Base-by-base conservation (phyloP, 2,329 filamentous ascomycete species). In the Cordyceps cateniannulata region DNA sequence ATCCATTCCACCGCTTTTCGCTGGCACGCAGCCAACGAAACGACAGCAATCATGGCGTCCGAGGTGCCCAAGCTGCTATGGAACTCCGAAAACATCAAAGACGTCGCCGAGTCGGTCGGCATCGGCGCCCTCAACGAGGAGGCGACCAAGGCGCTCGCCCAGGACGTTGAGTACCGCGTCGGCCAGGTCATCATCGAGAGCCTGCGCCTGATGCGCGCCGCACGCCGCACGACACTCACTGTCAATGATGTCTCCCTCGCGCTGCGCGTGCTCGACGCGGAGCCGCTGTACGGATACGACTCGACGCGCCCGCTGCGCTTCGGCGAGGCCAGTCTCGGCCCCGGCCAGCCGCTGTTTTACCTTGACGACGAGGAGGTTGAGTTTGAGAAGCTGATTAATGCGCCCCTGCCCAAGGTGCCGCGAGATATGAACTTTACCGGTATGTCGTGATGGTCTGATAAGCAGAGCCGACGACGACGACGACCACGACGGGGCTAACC, bases 311-410 rank as follows among this genome's bases (percentile, higher is more conserved):
- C 93, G 27, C 77, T 99, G 68, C 85, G 90, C 59, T 99, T 96
- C 70, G 95, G 95, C 56, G 95, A 99, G 75, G 95, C 95, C 3
- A 96, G 90, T 62, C 79, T 99, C 63, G 95, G 95, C 0, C 92
- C 93, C 16, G 93, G 93, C 10, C 95, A 99, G 75, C 92, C 93
- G 58, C 79, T 99, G 24, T 99, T 93, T 75, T 99, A 99, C 72
- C 89, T 99, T 42, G 95, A 99, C 71, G 95, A 99, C 72, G 95
- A 99, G 71, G 95, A 99, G 78, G 88, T 98, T 59, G 95, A 99
- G 75, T 98, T 99, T 71, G 95, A 99, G 78, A 98, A 98, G 79
- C 80, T 99, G 66, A 97, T 99, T 72, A 99, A 99, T 76, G 92
- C 92, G 65, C 91, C 95, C 5, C 76, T 99, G 66, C 95, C 95